These are phyloP conservation scores for Royoungia palumana DNA, from an alignment of 768 basidiomycete species.

Conservation along the genomic window DNA sequence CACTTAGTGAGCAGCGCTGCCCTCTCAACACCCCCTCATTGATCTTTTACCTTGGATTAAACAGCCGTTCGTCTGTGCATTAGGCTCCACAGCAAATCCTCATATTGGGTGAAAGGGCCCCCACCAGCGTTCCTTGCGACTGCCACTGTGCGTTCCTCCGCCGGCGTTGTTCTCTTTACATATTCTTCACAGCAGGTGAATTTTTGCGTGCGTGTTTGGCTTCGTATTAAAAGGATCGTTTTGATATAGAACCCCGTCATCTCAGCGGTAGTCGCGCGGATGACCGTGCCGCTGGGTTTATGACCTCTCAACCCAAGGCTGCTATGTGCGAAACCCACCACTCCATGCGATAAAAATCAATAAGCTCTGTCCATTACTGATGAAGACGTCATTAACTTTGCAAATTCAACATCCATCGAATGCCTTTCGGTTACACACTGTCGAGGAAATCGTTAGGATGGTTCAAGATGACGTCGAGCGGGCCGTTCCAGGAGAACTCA, in stretches of 20 bases:
- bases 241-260: constrained; percentile 50
- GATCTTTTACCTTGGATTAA: neutral
- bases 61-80: constrained; percentile 47
- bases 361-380: constrained; percentile 29
- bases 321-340: constrained; percentile 21
- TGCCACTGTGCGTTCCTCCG: constrained; percentile 77
- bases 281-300: too few relatives aligned
- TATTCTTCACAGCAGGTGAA: constrained; percentile 68
- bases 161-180: constrained; percentile 71
- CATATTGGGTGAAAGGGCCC: constrained; percentile 81
- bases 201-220: neutral
- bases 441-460: constrained; percentile 11
- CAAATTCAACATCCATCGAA: constrained; percentile 27
- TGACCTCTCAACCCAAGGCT: constrained; percentile 41
- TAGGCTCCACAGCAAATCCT: constrained; percentile 55
- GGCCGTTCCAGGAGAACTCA: constrained; percentile 5
- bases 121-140: constrained; percentile 80
- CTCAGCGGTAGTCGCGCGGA: constrained; percentile 66
- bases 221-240: neutral
- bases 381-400: constrained; percentile 26
- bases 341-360: constrained; percentile 41
- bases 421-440: too few relatives aligned
- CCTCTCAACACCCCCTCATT: neutral
- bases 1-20: constrained; percentile 40
- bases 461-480: constrained; percentile 20